A percentile compares a stretch with the other conserved stretches of the same genome.
phyloP scores from a whole-genome alignment of 2,329 filamentous ascomycete genomes.

The Xylariaceae sp. region DNA sequence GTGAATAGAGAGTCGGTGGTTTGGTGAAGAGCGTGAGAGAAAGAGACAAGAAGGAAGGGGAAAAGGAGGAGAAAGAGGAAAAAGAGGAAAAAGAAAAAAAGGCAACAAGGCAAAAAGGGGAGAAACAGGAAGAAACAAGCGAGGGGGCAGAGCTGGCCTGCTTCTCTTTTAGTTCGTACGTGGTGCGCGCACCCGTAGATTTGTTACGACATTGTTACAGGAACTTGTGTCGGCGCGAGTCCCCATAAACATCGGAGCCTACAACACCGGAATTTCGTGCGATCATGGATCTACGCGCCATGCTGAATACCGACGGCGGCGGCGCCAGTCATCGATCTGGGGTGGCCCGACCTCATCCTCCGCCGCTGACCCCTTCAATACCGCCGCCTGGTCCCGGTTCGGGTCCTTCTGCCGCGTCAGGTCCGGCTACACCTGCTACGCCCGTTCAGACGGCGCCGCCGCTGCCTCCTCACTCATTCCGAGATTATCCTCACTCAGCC shows the following conservation, averaged over 20 bases:
- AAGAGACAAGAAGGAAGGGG: not conserved
- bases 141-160: not conserved
- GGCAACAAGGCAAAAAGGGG: not conserved
- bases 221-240: conserved; percentile 2
- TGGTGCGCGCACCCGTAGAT: conserved; percentile 8
- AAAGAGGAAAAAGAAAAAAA: not conserved
- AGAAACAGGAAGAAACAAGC: not conserved
- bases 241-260: not conserved
- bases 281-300: conserved; percentile 32
- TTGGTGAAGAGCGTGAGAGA: not conserved
- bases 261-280: not conserved
- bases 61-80: not conserved
- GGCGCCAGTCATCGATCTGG: conserved; percentile 30
- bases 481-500: conserved; percentile 44
- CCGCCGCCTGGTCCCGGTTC: conserved; percentile 15
- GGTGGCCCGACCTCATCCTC: conserved; percentile 23
- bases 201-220: conserved; percentile 4
- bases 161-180: not conserved
- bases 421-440: conserved; percentile 31
- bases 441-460: conserved; percentile 35
- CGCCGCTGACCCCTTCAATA: conserved; percentile 25
- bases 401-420: conserved; percentile 20
- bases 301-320: conserved; percentile 47
- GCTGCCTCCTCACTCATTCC: conserved; percentile 42
- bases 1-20: not conserved